Base-by-base conservation (phyloP, 805 yeast species). In the Candida rishiriensis region DNA sequence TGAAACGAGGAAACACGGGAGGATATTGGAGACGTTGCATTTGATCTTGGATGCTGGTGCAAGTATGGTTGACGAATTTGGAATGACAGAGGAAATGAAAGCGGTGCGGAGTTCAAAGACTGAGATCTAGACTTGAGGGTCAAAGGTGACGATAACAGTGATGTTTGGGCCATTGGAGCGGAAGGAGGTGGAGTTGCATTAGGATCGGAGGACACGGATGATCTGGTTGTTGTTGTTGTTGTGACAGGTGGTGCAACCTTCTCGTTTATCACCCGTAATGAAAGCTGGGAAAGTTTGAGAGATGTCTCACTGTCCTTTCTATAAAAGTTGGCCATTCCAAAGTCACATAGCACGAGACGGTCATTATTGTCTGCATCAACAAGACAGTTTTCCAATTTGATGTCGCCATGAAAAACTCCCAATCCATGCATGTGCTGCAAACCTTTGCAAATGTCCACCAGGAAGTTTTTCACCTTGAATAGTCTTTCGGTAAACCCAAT, bases 311-410 rank as follows among this genome's bases (percentile, higher is more conserved):
- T 39, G 15, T 42, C 46, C n/a, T 47, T 47, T 44, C 51, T 47
- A 42, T 51, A 52, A 47, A 53, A 59, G 41, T 55, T 50, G 3
- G 80, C 67, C 95, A 90, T 87, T 5, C 98, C 98, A 67, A 90
- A 90, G 64, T 90, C 98, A 65, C 97, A 87, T 7, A 90, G 60
- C 21, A 83, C 59, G 49, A 87, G 70, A 36, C 66, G 67, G 42
- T 60, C 55, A 11, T 51, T 36, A n/a, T 54, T 36, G 16, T 50
- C 47, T 16, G 69, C 66, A 48, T 81, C 81, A 26, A 87, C 61
- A 36, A 88, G 66, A 48, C 91, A 85, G 57, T 88, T 88, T 55
- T 88, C 96, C 36, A 88, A 70, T 64, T 88, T 88, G 38, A 88
- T 62, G 64, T 88, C 96, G 2, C 96, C 90, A 56, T 88, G 96